A percentile compares a stretch with the other conserved stretches of the same genome.
phyloP scores from a whole-genome alignment of 176 grass and related monocot genomes.

The Pharus latifolius region DNA sequence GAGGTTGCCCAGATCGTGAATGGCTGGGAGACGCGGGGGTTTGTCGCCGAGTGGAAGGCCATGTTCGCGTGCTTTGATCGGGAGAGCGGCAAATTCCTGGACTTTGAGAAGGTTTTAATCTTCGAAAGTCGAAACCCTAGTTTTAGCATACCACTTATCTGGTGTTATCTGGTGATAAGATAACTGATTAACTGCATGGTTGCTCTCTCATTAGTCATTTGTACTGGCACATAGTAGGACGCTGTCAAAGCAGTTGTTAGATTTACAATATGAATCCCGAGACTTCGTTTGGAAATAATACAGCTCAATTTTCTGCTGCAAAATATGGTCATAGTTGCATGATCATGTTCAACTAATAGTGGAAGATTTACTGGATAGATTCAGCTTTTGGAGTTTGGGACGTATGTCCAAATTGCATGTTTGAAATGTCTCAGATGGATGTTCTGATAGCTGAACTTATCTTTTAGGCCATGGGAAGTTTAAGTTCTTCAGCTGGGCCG shows the following conservation, averaged over 20 bases:
- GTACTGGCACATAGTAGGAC: too few relatives aligned
- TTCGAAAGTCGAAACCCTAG: background rate
- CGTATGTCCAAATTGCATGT: background rate
- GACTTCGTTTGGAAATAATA: background rate
- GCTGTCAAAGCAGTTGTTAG: background rate
- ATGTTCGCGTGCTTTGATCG: slow-evolving; percentile 55
- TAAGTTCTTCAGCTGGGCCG: background rate
- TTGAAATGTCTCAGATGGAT: background rate
- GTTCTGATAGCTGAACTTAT: background rate
- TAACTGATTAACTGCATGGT: too few relatives aligned
- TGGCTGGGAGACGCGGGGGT: slow-evolving; percentile 56
- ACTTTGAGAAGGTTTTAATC: slow-evolving; percentile 43
- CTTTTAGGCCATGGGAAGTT: background rate
- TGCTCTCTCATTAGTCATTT: too few relatives aligned
- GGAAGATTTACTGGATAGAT: background rate
- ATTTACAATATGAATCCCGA: background rate
- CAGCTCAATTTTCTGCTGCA: background rate
- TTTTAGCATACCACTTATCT: background rate
- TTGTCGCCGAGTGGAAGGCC: slow-evolving; percentile 76
- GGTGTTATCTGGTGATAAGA: too few relatives aligned
- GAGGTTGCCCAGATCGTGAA: slow-evolving; percentile 55
- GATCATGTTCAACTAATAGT: background rate
- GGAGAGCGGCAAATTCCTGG: slow-evolving; percentile 40
- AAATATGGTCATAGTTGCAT: background rate
- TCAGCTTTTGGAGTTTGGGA: background rate